phyloP scores from a whole-genome alignment of 331 rosid genomes.

The Spiraea crenata region DNA sequence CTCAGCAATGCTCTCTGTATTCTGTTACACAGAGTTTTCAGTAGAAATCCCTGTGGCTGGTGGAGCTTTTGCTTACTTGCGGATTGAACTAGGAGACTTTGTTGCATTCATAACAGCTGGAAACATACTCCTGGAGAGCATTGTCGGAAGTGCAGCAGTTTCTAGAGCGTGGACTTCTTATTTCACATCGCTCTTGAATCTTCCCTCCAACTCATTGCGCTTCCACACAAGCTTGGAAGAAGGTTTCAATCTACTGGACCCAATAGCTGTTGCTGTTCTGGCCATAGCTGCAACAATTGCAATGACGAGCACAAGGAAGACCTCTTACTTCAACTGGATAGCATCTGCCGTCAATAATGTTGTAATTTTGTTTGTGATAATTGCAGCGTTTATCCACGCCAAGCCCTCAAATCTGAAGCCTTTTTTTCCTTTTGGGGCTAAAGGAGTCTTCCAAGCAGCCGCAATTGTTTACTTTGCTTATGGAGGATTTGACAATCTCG shows the following conservation, averaged over 20 bases:
- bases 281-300: conserved; percentile 37
- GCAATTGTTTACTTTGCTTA: conserved; percentile 74
- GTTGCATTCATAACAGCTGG: conserved; percentile 75
- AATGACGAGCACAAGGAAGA: conserved; percentile 60
- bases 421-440: conserved; percentile 55
- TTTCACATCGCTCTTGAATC: conserved; percentile 57
- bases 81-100: conserved; percentile 74
- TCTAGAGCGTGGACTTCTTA: conserved; percentile 77
- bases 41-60: conserved; percentile 83
- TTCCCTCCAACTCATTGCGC: conserved; percentile 44
- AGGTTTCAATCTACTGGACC: conserved; percentile 64
- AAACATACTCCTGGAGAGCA: conserved; percentile 65
- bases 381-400: conserved; percentile 55
- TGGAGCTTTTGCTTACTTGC: conserved; percentile 73
- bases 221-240: conserved; percentile 45
- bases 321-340: conserved; percentile 69
- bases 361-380: conserved; percentile 49
- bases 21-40: conserved; percentile 83
- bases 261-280: conserved; percentile 59
- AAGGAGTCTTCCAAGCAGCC: conserved; percentile 66
- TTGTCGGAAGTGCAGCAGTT: conserved; percentile 66
- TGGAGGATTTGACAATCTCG: conserved; percentile 59
- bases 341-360: conserved; percentile 57
- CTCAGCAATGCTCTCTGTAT: conserved; percentile 77
- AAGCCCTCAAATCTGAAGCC: conserved; percentile 56